A percentile compares a stretch with the other conserved stretches of the same genome.
Conservation (phyloP, 208 protist genomes). For the Trypanosoma boissoni region DNA sequence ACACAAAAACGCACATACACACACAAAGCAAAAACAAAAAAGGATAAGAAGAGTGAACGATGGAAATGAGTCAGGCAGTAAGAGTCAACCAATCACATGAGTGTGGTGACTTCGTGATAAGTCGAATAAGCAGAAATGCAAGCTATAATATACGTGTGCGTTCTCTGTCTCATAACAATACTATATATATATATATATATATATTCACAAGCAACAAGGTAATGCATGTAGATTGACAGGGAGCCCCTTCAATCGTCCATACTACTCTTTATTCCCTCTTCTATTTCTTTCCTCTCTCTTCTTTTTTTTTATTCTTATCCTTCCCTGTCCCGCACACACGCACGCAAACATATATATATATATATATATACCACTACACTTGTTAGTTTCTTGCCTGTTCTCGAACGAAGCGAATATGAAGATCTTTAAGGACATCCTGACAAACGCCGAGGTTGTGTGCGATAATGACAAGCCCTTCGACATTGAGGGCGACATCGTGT, state of each 20-base stretch:
- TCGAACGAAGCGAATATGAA: constrained; percentile 49
- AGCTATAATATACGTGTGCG: no score
- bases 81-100: no score
- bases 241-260: neutral
- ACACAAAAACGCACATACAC: constrained; percentile 10
- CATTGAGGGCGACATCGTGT: constrained; percentile 77
- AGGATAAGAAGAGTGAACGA: neutral
- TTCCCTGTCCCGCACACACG: neutral
- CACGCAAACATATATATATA: no score
- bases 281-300: neutral
- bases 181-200: constrained; percentile 9
- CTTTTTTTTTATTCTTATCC: neutral
- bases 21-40: constrained; percentile 1
- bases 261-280: neutral
- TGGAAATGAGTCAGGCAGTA: neutral
- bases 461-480: constrained; percentile 87
- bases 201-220: neutral
- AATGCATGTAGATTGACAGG: no score
- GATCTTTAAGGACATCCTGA: constrained; percentile 88
- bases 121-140: no score
- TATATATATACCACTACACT: no score
- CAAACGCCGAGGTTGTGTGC: constrained; percentile 89
- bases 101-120: no score
- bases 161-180: no score
- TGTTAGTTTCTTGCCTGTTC: neutral